phyloP scores from a whole-genome alignment of 495 filamentous ascomycete species.

The Neurospora intermedia region DNA sequence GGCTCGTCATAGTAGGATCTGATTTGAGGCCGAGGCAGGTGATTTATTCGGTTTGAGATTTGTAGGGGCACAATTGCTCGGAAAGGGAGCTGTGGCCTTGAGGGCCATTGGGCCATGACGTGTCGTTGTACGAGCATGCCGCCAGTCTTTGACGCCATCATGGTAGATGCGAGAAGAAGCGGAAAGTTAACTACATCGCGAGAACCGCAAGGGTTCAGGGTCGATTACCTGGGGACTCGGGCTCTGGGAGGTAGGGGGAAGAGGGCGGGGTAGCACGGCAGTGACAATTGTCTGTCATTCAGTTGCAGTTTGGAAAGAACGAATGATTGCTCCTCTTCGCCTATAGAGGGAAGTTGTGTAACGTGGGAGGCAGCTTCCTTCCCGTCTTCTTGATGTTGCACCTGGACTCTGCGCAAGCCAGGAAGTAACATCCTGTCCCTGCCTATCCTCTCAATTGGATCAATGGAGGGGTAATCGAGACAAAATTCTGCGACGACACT shows the following conservation, averaged over 20 bases:
- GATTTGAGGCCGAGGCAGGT: background rate
- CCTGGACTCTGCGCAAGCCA: background rate
- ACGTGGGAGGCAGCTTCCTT: background rate
- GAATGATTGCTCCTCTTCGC: background rate
- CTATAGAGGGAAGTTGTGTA: background rate
- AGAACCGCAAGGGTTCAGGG: background rate
- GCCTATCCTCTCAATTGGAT: background rate
- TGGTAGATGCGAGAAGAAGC: background rate
- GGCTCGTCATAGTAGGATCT: background rate
- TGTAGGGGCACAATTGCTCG: background rate
- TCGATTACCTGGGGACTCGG: background rate
- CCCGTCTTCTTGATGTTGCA: background rate
- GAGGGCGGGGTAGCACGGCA: background rate
- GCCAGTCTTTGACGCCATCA: background rate
- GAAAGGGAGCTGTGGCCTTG: background rate
- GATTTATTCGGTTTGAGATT: too few relatives aligned
- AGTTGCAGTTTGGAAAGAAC: background rate
- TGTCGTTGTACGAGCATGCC: background rate
- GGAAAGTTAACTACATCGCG: background rate
- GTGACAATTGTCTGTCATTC: background rate
- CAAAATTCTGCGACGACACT: background rate
- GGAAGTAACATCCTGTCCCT: background rate
- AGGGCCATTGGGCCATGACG: background rate
- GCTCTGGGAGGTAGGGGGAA: background rate
- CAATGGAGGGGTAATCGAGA: background rate